Conservation (phyloP, 1,139 yeast species). For the Casaregolazyma lundiana region DNA sequence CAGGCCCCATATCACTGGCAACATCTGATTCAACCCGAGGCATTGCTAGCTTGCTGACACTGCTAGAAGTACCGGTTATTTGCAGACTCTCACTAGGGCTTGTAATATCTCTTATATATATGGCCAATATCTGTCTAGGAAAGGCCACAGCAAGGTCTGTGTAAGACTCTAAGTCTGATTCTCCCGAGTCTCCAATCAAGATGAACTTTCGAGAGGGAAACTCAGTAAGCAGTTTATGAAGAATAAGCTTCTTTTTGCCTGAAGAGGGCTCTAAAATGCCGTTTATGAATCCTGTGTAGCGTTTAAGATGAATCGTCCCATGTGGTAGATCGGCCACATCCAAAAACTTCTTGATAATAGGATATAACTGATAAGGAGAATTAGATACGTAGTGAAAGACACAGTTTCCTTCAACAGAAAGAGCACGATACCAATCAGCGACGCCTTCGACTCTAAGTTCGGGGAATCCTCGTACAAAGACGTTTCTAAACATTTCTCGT, state of each 20-base stretch:
- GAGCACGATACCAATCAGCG: slow-evolving; percentile 58
- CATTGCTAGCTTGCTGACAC: background rate
- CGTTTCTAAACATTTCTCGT: slow-evolving; percentile 71
- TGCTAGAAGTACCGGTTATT: slow-evolving; percentile 12
- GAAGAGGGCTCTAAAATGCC: slow-evolving; percentile 85
- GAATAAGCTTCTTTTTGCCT: slow-evolving; percentile 66
- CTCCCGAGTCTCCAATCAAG: slow-evolving; percentile 93
- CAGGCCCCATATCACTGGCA: slow-evolving; percentile 14
- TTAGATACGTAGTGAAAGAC: slow-evolving; percentile 89
- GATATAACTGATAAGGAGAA: slow-evolving; percentile 86
- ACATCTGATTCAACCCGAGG: background rate
- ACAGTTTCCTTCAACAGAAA: slow-evolving; percentile 39
- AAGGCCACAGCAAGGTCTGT: slow-evolving; percentile 57
- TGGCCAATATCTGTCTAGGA: slow-evolving; percentile 64
- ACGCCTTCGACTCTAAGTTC: slow-evolving; percentile 72
- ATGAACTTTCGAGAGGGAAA: slow-evolving; percentile 75
- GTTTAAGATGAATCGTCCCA: slow-evolving; percentile 81
- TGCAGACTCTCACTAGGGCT: slow-evolving; percentile 26
- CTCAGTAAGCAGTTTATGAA: slow-evolving; percentile 62
- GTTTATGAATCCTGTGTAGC: slow-evolving; percentile 73
- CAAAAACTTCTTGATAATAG: slow-evolving; percentile 59
- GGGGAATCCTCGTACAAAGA: slow-evolving; percentile 59
- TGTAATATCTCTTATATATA: slow-evolving; percentile 77
- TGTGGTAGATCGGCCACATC: slow-evolving; percentile 54
- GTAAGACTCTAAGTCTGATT: slow-evolving; percentile 90